Conservation (phyloP, 192 early-diverging fungal species). For the Umbelopsis ramanniana region DNA sequence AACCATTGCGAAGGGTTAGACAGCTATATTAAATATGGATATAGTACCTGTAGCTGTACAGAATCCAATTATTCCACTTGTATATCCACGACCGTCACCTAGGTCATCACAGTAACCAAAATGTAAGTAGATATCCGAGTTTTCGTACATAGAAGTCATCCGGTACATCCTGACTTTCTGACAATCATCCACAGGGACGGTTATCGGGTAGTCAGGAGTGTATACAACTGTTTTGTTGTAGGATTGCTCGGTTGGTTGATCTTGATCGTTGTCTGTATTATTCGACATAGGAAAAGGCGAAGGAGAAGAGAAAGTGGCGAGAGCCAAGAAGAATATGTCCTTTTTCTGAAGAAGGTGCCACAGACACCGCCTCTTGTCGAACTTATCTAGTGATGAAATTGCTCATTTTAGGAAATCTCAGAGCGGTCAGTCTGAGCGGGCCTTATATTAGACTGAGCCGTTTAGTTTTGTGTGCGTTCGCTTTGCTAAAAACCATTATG, state of each 20-base stretch:
- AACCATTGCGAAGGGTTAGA: neutral
- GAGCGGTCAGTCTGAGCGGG: neutral
- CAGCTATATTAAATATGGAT: neutral
- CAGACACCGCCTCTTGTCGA: neutral
- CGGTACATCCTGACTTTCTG: constrained; percentile 17
- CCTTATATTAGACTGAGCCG: too few species aligned
- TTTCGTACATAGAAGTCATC: neutral
- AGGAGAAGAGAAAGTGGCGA: neutral
- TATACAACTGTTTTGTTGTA: constrained; percentile 8
- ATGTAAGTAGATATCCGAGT: constrained; percentile 15
- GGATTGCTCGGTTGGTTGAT: constrained; percentile 7
- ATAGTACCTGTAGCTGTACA: constrained; percentile 6
- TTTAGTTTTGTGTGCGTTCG: neutral
- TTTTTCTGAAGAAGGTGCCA: neutral
- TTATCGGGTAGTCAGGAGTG: neutral
- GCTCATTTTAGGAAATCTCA: constrained; percentile 10
- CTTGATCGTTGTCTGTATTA: neutral
- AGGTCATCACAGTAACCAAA: constrained; percentile 9
- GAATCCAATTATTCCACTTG: constrained; percentile 16
- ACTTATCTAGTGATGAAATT: constrained; percentile 5
- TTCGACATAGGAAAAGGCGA: neutral
- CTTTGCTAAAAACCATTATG: too few species aligned
- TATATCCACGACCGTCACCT: constrained; percentile 2
- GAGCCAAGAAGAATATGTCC: neutral
- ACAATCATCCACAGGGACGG: neutral